phyloP scores from a whole-genome alignment of 768 basidiomycete genomes.

The Lentinula guzmanii region DNA sequence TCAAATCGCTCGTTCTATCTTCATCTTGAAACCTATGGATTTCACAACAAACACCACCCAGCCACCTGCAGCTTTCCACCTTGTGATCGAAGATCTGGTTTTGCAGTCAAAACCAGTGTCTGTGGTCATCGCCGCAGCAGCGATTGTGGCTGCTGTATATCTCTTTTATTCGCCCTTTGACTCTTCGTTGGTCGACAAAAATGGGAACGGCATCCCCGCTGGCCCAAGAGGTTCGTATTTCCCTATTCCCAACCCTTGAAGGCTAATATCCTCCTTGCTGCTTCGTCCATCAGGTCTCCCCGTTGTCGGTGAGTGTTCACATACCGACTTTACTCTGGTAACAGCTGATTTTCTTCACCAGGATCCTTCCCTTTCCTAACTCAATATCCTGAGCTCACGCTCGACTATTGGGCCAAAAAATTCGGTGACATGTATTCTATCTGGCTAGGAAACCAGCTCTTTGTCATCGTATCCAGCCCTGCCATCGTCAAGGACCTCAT shows the following conservation, averaged over 20 bases:
- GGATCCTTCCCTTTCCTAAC: slow-evolving; percentile 17
- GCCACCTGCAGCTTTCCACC: neutral
- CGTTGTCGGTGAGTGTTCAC: neutral
- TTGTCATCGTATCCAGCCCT: slow-evolving; percentile 30
- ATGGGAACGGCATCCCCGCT: neutral
- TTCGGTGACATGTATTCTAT: slow-evolving; percentile 29
- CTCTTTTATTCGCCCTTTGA: neutral
- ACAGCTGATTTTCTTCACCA: neutral
- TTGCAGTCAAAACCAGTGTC: neutral
- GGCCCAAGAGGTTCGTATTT: neutral
- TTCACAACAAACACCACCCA: neutral
- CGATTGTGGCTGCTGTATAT: neutral
- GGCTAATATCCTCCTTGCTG: neutral
- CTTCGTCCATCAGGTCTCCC: neutral
- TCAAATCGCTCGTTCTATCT: neutral
- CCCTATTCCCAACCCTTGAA: too few relatives aligned
- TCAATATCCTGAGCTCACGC: slow-evolving; percentile 27
- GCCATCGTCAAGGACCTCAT: slow-evolving; percentile 26
- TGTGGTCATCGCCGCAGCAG: neutral
- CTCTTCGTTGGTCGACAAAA: neutral
- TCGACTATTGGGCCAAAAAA: slow-evolving; percentile 25
- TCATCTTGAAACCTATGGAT: neutral
- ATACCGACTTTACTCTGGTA: neutral
- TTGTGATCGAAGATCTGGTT: neutral
- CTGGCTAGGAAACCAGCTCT: slow-evolving; percentile 32